These are phyloP conservation scores for Chrysosporium queenslandicum DNA, from an alignment of 2,329 filamentous ascomycete genomes.

Conservation along the genomic window DNA sequence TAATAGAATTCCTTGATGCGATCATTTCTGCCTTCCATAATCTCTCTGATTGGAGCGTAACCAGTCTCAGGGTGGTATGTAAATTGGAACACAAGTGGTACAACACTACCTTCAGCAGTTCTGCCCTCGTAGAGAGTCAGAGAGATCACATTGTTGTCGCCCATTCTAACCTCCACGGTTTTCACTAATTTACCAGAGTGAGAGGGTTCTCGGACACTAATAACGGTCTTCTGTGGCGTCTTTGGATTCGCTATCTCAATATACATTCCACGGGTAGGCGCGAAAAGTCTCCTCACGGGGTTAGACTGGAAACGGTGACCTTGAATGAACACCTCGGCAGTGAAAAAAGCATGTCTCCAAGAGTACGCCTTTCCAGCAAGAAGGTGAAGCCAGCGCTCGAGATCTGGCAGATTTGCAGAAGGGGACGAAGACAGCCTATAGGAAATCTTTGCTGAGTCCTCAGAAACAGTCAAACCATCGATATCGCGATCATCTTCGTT, in stretches of 20 bases:
- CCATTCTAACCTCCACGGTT: constrained; percentile 74
- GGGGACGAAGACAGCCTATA: constrained; percentile 74
- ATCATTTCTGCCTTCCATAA: constrained; percentile 93
- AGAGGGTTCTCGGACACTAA: constrained; percentile 78
- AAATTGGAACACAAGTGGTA: constrained; percentile 78
- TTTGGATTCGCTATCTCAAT: constrained; percentile 80
- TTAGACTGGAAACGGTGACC: constrained; percentile 96
- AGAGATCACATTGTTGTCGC: constrained; percentile 65
- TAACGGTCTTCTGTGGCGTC: constrained; percentile 70
- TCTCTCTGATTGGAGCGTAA: constrained; percentile 93
- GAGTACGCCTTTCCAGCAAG: constrained; percentile 77
- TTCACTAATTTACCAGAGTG: constrained; percentile 77
- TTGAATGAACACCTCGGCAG: constrained; percentile 86
- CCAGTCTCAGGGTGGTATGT: constrained; percentile 90
- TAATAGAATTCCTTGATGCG: constrained; percentile 99
- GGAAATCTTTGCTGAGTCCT: constrained; percentile 67
- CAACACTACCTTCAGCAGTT: constrained; percentile 70
- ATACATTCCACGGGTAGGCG: constrained; percentile 72
- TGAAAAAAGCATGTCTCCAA: constrained; percentile 91
- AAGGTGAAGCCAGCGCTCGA: constrained; percentile 77
- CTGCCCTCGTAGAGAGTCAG: constrained; percentile 90
- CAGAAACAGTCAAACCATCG: constrained; percentile 74
- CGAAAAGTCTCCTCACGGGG: constrained; percentile 83
- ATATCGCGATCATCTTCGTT: constrained; percentile 62
- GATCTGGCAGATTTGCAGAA: constrained; percentile 61